Evolutionary conservation across 202 grass and related monocot species (phyloP).

Genomic region (Musa balbisiana): DNA sequence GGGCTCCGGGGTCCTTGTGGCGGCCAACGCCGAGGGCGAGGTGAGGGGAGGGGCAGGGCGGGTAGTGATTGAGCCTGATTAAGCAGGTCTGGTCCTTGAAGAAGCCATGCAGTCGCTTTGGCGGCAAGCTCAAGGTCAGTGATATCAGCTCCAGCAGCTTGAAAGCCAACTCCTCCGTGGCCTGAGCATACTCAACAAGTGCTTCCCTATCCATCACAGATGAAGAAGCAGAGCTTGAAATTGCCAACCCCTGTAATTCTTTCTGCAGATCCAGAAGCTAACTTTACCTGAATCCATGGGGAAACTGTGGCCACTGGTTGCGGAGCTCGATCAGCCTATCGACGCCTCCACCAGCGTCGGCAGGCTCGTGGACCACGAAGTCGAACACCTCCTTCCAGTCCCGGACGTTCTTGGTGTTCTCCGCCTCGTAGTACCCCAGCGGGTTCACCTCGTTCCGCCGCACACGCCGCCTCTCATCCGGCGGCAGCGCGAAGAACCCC

Average conservation of each 20-base stretch:
- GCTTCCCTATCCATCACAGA: slow-evolving; percentile 29
- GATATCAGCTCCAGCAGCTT: slow-evolving; percentile 68
- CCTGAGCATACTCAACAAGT: slow-evolving; percentile 34
- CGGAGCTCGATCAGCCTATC: slow-evolving; percentile 33
- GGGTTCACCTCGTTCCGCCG: slow-evolving; percentile 42
- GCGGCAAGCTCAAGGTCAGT: slow-evolving; percentile 42
- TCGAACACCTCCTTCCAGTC: slow-evolving; percentile 95
- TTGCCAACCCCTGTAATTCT: no score
- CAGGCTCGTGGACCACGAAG: slow-evolving; percentile 30
- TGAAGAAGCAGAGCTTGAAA: slow-evolving; percentile 34
- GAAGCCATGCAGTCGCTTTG: slow-evolving; percentile 46
- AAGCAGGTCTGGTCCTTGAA: slow-evolving; percentile 49
- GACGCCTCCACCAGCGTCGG: not conserved
- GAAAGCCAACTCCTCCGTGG: slow-evolving; percentile 41
- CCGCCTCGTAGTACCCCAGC: slow-evolving; percentile 65
- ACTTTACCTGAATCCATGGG: slow-evolving; percentile 45
- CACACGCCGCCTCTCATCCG: slow-evolving; percentile 39
- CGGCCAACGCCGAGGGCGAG: slow-evolving; percentile 66
- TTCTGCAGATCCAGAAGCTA: no score
- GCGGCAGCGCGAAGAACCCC: slow-evolving; percentile 48
- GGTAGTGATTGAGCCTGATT: slow-evolving; percentile 75
- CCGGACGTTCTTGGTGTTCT: slow-evolving; percentile 75
- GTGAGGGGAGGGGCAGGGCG: slow-evolving; percentile 61
- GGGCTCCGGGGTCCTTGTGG: slow-evolving; percentile 69
- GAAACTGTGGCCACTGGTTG: slow-evolving; percentile 60